These are phyloP conservation scores for Dactylellina parvicollis DNA, from an alignment of 2,329 filamentous ascomycete genomes.

Conservation along the genomic window DNA sequence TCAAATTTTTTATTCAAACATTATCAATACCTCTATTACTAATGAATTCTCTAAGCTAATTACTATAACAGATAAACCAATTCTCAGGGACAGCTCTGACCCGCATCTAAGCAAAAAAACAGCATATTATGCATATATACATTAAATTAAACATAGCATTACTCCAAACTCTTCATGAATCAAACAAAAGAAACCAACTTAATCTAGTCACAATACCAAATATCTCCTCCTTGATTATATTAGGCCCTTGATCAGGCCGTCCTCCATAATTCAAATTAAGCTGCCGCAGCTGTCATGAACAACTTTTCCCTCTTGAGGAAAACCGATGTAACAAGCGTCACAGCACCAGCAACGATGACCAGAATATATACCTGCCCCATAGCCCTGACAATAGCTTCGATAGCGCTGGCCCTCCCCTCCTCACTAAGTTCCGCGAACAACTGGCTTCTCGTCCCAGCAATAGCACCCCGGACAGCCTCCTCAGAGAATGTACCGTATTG, in stretches of 20 bases:
- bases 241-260: too few relatives aligned
- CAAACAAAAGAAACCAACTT: too few relatives aligned
- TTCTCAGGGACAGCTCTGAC: too few relatives aligned
- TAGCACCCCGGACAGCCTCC: constrained; percentile 58
- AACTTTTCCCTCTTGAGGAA: constrained; percentile 61
- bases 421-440: constrained; percentile 50
- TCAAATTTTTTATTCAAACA: not conserved
- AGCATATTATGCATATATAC: not conserved
- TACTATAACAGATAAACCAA: too few relatives aligned
- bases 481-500: constrained; percentile 54
- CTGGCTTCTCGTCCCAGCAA: constrained; percentile 56
- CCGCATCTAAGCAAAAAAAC: too few relatives aligned
- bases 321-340: constrained; percentile 59
- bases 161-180: not conserved
- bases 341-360: constrained; percentile 59
- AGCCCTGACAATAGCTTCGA: constrained; percentile 60
- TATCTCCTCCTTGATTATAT: too few relatives aligned
- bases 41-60: too few relatives aligned
- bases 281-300: constrained; percentile 58
- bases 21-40: too few relatives aligned
- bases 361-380: constrained; percentile 60
- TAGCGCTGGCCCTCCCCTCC: constrained; percentile 56
- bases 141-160: not conserved
- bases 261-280: too few relatives aligned
- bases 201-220: too few relatives aligned